phyloP scores from a whole-genome alignment of 2,329 filamentous ascomycete genomes.

The Sporothrix brunneoviolacea region DNA sequence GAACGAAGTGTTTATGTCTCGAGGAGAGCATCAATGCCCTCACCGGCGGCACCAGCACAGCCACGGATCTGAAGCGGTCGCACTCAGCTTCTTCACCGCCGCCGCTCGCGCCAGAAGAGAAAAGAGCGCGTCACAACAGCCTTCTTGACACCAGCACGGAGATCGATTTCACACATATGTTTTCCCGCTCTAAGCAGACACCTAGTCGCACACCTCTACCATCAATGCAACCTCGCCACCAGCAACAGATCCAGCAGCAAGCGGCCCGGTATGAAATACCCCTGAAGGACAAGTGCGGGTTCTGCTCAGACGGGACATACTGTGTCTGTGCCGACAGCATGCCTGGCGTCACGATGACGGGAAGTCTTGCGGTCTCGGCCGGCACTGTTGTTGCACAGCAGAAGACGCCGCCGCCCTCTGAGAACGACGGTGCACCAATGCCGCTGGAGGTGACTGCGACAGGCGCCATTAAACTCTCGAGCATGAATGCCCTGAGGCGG shows the following conservation, averaged over 20 bases:
- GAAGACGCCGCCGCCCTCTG: slow-evolving; percentile 53
- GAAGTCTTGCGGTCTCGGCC: slow-evolving; percentile 28
- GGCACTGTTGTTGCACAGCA: slow-evolving; percentile 34
- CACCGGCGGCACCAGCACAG: slow-evolving; percentile 20
- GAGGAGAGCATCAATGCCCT: slow-evolving; percentile 35
- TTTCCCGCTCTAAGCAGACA: slow-evolving; percentile 40
- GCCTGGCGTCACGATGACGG: slow-evolving; percentile 26
- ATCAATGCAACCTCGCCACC: slow-evolving; percentile 20
- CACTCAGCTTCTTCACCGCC: slow-evolving; percentile 32
- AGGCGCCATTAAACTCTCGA: slow-evolving; percentile 54
- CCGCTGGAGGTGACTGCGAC: slow-evolving; percentile 55
- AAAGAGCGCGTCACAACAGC: slow-evolving; percentile 43
- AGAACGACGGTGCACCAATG: slow-evolving; percentile 52
- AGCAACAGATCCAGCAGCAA: slow-evolving; percentile 6
- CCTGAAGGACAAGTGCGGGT: slow-evolving; percentile 67
- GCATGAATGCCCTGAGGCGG: slow-evolving; percentile 29
- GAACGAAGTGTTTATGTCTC: slow-evolving; percentile 57
- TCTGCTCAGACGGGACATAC: slow-evolving; percentile 75
- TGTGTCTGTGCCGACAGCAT: slow-evolving; percentile 67
- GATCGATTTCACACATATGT: slow-evolving; percentile 67
- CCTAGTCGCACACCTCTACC: slow-evolving; percentile 16
- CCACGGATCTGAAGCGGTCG: slow-evolving; percentile 42
- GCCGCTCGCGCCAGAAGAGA: slow-evolving; percentile 39
- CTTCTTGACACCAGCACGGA: slow-evolving; percentile 44
- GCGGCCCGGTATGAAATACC: slow-evolving; percentile 29